Base-by-base conservation (phyloP, 768 basidiomycete genomes). In the Lactarius quietus region DNA sequence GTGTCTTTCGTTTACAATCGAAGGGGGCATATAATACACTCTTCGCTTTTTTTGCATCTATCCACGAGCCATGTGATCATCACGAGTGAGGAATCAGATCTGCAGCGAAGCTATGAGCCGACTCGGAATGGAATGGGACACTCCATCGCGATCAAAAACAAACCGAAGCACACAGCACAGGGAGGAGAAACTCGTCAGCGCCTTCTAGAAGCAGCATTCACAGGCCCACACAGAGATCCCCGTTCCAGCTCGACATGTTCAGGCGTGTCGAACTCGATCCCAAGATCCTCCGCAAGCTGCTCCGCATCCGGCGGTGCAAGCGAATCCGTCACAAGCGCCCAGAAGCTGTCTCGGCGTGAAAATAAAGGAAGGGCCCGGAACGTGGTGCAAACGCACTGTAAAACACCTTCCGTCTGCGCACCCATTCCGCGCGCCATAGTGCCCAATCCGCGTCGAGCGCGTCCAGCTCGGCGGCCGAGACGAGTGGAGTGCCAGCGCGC, bases 401-500 rank as follows among this genome's bases (percentile, higher is more conserved):
- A 76, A 93, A 96, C 3, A 89, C 77, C 73, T 90, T 94, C 72
- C 82, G 84, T 62, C 94, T 81, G 28, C 82, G 80, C 38, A 84
- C 74, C 94, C 94, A 96, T 77, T 94, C 89, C 4, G 82, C 80
- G 66, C 89, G 80, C 93, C 93, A 95, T 71, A 83, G 85, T 7
- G 70, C 76, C 89, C 93, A 95, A 36, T 94, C 90, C 1, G 75
- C 73, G 65, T 94, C 87, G 59, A 95, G 78, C 65, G 80, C 77
- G 18, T 81, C 83, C 20, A 91, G 80, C 57, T 94, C 92, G 68
- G 86, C 85, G 9, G 84, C 78, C 20, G 90, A 90, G 35, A 94
- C 82, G 29, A 87, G 80, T 7, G 84, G 82, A 6, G 83, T 81
- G 33, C 89, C 90, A 33, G 83, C 79, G 38, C 89, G 86, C 52